These are phyloP conservation scores for Hemerocallis citrina DNA, from an alignment of 106 monocot species.

Conservation along the genomic window DNA sequence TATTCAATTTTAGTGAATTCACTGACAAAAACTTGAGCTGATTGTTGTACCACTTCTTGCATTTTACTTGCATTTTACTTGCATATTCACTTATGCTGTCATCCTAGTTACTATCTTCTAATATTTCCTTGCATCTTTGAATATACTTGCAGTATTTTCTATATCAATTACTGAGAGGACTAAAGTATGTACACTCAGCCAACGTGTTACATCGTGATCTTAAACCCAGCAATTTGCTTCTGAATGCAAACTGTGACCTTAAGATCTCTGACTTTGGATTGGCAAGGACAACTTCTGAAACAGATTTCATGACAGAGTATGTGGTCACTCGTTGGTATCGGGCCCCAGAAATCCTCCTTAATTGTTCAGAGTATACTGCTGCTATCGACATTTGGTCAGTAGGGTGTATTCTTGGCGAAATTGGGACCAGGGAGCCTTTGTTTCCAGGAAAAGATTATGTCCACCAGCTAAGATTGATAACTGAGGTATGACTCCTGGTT, in stretches of 20 bases:
- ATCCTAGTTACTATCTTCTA: too few relatives aligned
- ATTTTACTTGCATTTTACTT: too few relatives aligned
- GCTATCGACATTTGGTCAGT: slow-evolving; percentile 82
- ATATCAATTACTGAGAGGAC: slow-evolving; percentile 43
- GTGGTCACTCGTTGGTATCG: slow-evolving; percentile 76
- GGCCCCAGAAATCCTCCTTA: slow-evolving; percentile 63
- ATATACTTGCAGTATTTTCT: slow-evolving; percentile 38
- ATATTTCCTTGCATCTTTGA: too few relatives aligned
- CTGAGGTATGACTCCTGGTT: too few relatives aligned
- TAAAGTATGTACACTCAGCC: slow-evolving; percentile 58
- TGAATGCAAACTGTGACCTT: slow-evolving; percentile 73
- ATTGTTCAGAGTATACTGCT: slow-evolving; percentile 70
- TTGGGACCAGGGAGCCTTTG: slow-evolving; percentile 40
- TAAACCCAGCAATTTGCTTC: slow-evolving; percentile 53
- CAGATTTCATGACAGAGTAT: slow-evolving; percentile 80
- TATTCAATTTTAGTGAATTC: too few relatives aligned
- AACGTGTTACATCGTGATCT: slow-evolving; percentile 69
- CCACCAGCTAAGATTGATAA: slow-evolving; percentile 55
- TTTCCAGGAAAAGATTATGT: slow-evolving; percentile 81
- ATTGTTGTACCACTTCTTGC: too few relatives aligned
- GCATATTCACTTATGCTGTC: too few relatives aligned
- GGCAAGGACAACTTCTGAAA: slow-evolving; percentile 65
- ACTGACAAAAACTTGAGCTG: too few relatives aligned
- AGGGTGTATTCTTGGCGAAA: slow-evolving; percentile 69
- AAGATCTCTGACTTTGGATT: slow-evolving; percentile 72